phyloP scores from a whole-genome alignment of 2,329 filamentous ascomycete species.

The Aspergillus transmontanensis region DNA sequence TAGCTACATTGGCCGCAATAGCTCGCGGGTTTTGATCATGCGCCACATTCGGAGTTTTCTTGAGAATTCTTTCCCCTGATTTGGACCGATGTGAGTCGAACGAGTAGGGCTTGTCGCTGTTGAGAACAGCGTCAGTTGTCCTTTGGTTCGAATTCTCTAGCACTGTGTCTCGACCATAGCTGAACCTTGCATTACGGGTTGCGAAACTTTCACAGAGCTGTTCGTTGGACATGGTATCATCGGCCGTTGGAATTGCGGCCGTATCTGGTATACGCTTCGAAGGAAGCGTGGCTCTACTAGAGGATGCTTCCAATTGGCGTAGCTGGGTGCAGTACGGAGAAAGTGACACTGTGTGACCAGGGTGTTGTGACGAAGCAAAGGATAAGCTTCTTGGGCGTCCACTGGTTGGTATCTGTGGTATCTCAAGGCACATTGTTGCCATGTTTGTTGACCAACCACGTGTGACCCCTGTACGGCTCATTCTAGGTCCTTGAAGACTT shows the following conservation, averaged over 20 bases:
- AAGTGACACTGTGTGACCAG: constrained; percentile 4
- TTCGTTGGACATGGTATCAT: not conserved
- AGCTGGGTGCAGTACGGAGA: constrained; percentile 19
- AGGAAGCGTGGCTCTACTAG: not conserved
- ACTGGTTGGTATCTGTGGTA: constrained; percentile 3
- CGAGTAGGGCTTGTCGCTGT: not conserved
- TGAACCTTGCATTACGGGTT: no score
- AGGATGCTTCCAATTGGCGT: constrained; percentile 11
- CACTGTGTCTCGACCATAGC: not conserved
- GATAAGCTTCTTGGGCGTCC: constrained; percentile 18
- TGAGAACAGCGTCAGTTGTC: not conserved
- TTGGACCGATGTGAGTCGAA: not conserved
- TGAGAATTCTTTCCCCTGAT: not conserved
- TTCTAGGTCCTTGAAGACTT: constrained; percentile 21
- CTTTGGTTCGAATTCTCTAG: not conserved
- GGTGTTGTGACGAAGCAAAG: constrained; percentile 2
- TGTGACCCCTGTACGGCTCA: constrained; percentile 17
- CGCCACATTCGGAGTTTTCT: not conserved
- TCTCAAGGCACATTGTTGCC: constrained; percentile 20
- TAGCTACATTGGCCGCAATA: not conserved
- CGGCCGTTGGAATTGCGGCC: not conserved
- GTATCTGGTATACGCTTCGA: not conserved
- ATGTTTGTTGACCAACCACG: constrained; percentile 14
- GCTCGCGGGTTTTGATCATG: not conserved
- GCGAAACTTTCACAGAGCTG: not conserved